These are phyloP conservation scores for Smallanthus sonchifolius DNA, from an alignment of 129 eudicot genomes.

Conservation along the genomic window DNA sequence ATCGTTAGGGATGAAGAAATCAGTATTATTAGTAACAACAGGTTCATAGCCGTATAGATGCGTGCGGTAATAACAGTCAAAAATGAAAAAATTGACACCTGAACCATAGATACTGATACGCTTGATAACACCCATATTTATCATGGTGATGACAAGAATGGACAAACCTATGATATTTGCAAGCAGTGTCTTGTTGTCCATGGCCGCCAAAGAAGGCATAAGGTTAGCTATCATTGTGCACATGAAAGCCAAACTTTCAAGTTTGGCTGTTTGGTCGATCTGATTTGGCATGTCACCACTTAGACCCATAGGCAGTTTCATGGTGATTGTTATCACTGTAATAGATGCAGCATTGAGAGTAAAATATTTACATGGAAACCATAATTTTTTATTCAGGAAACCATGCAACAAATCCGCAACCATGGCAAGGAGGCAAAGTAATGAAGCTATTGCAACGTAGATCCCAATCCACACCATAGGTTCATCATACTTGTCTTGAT, in stretches of 20 bases:
- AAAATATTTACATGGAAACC: constrained; percentile 39
- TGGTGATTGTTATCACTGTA: constrained; percentile 28
- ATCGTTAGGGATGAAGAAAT: constrained; percentile 21
- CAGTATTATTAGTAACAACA: constrained; percentile 13
- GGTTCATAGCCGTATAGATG: not conserved
- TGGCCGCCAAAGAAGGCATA: constrained; percentile 31
- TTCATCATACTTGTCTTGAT: not conserved
- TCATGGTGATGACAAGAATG: not conserved
- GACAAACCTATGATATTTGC: constrained; percentile 27
- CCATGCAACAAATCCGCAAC: not conserved
- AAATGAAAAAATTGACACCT: not conserved
- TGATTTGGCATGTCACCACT: not conserved
- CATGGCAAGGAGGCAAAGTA: constrained; percentile 31
- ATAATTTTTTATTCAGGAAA: not conserved
- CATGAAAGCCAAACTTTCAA: constrained; percentile 22
- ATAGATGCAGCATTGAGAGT: constrained; percentile 39
- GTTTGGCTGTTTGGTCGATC: constrained; percentile 19
- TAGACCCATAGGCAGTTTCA: constrained; percentile 40
- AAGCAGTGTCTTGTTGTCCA: constrained; percentile 21
- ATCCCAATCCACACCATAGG: constrained; percentile 41
- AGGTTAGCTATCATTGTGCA: constrained; percentile 29
- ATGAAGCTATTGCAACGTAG: constrained; percentile 38
- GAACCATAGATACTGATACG: too few relatives aligned
- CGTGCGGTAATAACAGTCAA: not conserved
- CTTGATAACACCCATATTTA: constrained; percentile 10